Evolutionary conservation across 768 basidiomycete species (phyloP), one percentile per base, ranked within the genome.

Genomic region (Lactifluus pinguis): DNA sequence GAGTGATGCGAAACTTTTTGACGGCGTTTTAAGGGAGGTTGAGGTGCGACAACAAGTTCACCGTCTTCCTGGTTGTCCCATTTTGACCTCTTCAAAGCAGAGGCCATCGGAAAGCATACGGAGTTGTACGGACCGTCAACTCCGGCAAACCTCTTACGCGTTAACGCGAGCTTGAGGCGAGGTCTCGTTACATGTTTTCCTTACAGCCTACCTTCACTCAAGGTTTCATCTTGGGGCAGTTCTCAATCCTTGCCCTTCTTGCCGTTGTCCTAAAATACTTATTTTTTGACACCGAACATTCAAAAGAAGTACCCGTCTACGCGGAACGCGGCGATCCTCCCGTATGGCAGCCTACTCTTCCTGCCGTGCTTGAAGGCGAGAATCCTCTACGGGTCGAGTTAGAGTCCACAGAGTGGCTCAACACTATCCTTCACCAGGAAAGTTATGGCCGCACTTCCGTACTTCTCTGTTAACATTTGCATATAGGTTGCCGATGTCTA

Each of bases 351-450:
- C 49, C 49, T 34, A 36, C 55, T 15, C 52, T 44, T 29, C 32
- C 30, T 13, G 29, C 52, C 15, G 32, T 21, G 6, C 39, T 15
- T 14, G 29, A 51, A 21, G 55, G 54, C 32, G 56, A 57, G 47
- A 62, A 63, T 25, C 50, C 25, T 57, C 55, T 68, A 73, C 69
- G 62, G 67, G 64, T 49, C 38, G 73, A 64, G 57, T 72, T 78
- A 44, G 95, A 98, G 72, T 88, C 91, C 1, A 81, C 86, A 29
- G 90, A 91, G 68, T 98, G 97, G 97, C 80, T 98, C 63, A 98
- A 97, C 71, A 76, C 82, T 21, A 77, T 99, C 36, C 73, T 93
- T 59, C 84, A 83, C 51, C 91, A 97, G 79, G 94, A 89, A 65
- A 42, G 79, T 21, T 34, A 21, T 65, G 21, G 15, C n/a, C 11